phyloP scores from a whole-genome alignment of 116 monocot genomes.

The Zostera marina region DNA sequence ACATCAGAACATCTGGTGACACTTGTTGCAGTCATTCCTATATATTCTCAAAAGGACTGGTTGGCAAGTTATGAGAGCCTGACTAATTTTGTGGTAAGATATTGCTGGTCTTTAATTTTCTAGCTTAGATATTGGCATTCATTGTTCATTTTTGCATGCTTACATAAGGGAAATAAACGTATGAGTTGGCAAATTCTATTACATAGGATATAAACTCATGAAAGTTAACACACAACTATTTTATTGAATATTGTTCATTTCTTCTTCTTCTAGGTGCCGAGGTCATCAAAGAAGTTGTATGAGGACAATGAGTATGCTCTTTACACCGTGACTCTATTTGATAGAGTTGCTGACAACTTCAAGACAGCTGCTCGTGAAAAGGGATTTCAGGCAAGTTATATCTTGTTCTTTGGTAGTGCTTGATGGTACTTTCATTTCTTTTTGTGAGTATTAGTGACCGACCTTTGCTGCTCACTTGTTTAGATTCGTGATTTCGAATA shows the following conservation, averaged over 20 bases:
- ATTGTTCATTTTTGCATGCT: not conserved
- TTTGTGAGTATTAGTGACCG: not conserved
- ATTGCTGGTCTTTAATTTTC: not conserved
- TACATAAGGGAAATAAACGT: too few relatives aligned
- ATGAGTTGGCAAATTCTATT: too few relatives aligned
- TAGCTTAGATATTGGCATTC: not conserved
- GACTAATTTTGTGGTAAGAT: constrained; percentile 67
- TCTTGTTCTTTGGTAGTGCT: not conserved
- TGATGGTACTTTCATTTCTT: not conserved
- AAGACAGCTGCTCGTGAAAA: constrained; percentile 67
- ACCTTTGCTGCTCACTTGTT: not conserved
- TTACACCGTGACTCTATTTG: constrained; percentile 83
- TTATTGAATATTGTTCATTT: constrained; percentile 1
- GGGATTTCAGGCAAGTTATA: constrained; percentile 74
- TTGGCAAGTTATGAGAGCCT: constrained; percentile 78
- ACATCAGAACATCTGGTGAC: constrained; percentile 93
- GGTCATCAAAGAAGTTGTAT: constrained; percentile 71
- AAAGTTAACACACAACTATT: too few relatives aligned
- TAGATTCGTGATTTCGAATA: constrained; percentile 91
- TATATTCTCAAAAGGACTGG: constrained; percentile 98
- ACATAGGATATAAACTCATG: too few relatives aligned
- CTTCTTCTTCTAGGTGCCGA: constrained; percentile 46
- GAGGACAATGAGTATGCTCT: constrained; percentile 97
- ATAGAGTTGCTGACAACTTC: constrained; percentile 68
- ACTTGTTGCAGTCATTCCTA: constrained; percentile 73